phyloP scores from a whole-genome alignment of 352 stramenopile species.

The Phytopythium montanum region DNA sequence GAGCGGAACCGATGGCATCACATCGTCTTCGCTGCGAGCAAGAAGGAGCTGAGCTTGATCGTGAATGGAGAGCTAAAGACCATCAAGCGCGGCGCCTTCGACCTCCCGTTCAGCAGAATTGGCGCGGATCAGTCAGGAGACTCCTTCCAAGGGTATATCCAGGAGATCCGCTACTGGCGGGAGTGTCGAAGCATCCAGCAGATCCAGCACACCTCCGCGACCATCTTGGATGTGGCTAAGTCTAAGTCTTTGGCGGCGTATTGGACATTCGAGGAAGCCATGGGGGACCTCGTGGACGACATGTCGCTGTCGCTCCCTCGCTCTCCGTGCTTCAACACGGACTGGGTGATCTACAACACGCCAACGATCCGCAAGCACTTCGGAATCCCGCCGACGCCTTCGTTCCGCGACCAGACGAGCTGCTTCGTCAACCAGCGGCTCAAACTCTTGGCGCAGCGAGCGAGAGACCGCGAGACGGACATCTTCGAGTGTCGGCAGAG shows the following conservation, averaged over 20 bases:
- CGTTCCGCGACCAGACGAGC: conserved; percentile 53
- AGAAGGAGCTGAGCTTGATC: conserved; percentile 45
- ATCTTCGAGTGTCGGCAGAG: conserved; percentile 34
- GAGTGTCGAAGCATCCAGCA: conserved; percentile 32
- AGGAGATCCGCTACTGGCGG: conserved; percentile 71
- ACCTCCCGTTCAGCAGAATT: conserved; percentile 47
- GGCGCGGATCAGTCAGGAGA: conserved; percentile 32
- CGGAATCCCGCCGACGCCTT: conserved; percentile 53
- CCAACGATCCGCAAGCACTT: conserved; percentile 39
- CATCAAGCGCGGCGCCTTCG: conserved; percentile 45
- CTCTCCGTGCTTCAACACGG: conserved; percentile 34
- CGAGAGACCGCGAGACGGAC: conserved; percentile 39
- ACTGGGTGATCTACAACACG: conserved; percentile 54
- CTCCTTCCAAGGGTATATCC: conserved; percentile 59
- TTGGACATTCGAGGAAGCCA: conserved; percentile 77
- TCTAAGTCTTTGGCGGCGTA: conserved; percentile 43
- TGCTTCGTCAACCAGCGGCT: conserved; percentile 69
- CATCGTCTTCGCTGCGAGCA: conserved; percentile 44
- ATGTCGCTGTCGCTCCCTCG: conserved; percentile 52
- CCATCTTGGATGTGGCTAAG: conserved; percentile 40
- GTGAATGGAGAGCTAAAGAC: conserved; percentile 39
- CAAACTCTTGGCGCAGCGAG: conserved; percentile 56
- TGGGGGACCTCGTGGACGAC: conserved; percentile 70
- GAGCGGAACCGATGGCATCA: conserved; percentile 57
- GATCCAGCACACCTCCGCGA: conserved; percentile 24